Evolutionary conservation across 2,329 filamentous ascomycete genomes (phyloP).

Genomic region (Amauroascus niger): DNA sequence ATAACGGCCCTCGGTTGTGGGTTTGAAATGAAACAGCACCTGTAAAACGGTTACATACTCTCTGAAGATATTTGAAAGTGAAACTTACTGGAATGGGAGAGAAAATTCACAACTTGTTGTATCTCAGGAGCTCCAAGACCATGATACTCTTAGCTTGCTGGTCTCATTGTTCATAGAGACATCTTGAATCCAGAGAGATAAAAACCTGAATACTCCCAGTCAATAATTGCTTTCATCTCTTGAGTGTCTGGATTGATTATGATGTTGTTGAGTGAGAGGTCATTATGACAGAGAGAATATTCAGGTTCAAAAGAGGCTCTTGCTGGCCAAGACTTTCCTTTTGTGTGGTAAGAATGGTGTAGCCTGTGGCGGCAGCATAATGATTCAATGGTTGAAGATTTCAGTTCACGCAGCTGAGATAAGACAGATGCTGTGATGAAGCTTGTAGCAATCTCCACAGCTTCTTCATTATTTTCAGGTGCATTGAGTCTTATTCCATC

Average conservation of each 20-base stretch:
- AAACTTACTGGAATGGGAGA: conserved; percentile 2
- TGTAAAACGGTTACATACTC: conserved; percentile 1
- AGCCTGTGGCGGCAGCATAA: conserved; percentile 5
- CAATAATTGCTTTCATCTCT: conserved; percentile 16
- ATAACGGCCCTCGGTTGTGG: no score
- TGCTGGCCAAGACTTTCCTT: conserved; percentile 4
- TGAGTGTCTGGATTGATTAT: conserved; percentile 15
- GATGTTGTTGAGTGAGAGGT: conserved; percentile 17
- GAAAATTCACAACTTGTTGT: conserved; percentile 1
- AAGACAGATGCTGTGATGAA: conserved; percentile 4
- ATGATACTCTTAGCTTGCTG: not conserved
- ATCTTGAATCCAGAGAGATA: conserved; percentile 12
- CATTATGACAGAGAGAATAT: conserved; percentile 16
- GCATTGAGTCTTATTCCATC: conserved; percentile 6
- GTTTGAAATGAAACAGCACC: conserved; percentile 5
- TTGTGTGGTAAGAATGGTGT: not conserved
- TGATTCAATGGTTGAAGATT: conserved; percentile 5
- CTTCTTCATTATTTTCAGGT: conserved; percentile 5
- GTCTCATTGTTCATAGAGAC: conserved; percentile 1
- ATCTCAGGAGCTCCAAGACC: not conserved
- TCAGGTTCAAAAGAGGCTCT: conserved; percentile 1
- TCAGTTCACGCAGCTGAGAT: not conserved
- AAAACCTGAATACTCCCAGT: conserved; percentile 20
- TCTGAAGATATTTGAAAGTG: not conserved
- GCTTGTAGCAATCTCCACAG: not conserved